Evolutionary conservation across 2,329 filamentous ascomycete genomes (phyloP).

Genomic region (Ambrosiella beaveri): DNA sequence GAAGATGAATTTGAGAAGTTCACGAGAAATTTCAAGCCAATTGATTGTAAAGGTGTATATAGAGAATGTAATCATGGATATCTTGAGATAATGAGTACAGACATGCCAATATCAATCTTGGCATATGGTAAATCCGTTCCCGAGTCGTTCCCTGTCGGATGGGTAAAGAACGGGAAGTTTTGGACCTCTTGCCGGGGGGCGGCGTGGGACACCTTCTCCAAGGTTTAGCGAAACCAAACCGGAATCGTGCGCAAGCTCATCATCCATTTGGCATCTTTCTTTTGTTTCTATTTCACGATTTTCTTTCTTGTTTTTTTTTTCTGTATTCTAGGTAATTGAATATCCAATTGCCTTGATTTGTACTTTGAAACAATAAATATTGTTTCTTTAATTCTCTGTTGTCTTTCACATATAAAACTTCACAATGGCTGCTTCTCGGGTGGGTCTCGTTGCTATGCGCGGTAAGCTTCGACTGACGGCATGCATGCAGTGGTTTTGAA

Average conservation of each 20-base stretch:
- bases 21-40: not conserved
- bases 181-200: not conserved
- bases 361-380: not conserved
- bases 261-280: not conserved
- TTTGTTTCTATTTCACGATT: not conserved
- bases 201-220: not conserved
- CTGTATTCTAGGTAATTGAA: not conserved
- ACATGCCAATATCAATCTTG: not conserved
- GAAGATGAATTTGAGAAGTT: slow-evolving; percentile 12
- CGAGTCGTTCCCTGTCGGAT: not conserved
- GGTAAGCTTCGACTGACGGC: slow-evolving; percentile 21
- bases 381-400: not conserved
- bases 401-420: not conserved
- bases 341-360: not conserved
- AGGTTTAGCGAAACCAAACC: not conserved
- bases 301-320: not conserved
- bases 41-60: not conserved
- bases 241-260: not conserved
- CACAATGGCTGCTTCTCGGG: slow-evolving; percentile 39
- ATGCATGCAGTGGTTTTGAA: not conserved
- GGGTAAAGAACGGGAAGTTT: not conserved
- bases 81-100: not conserved
- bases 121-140: not conserved
- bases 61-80: not conserved
- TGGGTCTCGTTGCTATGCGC: slow-evolving; percentile 41